Base-by-base conservation (phyloP, 257 asterid genomes). In the Nicotiana attenuata region DNA sequence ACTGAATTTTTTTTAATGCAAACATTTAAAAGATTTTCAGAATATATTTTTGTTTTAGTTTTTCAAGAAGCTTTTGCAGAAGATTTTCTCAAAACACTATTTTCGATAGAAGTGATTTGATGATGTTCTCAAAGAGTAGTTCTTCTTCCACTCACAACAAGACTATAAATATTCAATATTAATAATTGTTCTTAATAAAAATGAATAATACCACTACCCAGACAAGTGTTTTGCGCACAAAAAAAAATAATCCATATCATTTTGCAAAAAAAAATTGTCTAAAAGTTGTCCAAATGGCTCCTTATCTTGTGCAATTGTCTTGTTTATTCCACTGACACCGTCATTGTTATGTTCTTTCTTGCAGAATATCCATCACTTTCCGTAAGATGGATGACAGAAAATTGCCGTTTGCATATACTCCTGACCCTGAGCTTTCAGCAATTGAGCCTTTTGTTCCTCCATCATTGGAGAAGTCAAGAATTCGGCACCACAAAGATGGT, bases 351-450 rank as follows among this genome's bases (percentile, higher is more conserved):
- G 0, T 11, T 20, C 0, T 59, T 8, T 13, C 0, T 26, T 77
- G 26, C 69, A 85, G 88, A 76, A 83, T 85, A 47, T 87, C 90
- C 6, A 83, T 87, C 77, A 87, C 90, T 15, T 87, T 87, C 47
- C 79, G 90, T 41, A 87, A 80, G 50, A 85, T 87, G 90, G 83
- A 83, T 73, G 77, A 41, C 5, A 64, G 26, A 41, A 85, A 77
- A 56, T 20, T 69, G 20, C 90, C 90, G 6, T 77, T 47, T 20
- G 7, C 10, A 6, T 68, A 75, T 65, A 9, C 52, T 19, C 82
- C 66, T 10, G 88, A 80, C 41, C 84, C 80, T 0, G 84, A 85
- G 16, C 55, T 87, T n/a, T 5, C 13, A 63, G 80, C 65, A 5
- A 61, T 87, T 33, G 24, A 67, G 65, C 85, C 82, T 15, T 57